Evolutionary conservation across 768 basidiomycete species (phyloP).

Genomic region (Lentinula guzmanii): DNA sequence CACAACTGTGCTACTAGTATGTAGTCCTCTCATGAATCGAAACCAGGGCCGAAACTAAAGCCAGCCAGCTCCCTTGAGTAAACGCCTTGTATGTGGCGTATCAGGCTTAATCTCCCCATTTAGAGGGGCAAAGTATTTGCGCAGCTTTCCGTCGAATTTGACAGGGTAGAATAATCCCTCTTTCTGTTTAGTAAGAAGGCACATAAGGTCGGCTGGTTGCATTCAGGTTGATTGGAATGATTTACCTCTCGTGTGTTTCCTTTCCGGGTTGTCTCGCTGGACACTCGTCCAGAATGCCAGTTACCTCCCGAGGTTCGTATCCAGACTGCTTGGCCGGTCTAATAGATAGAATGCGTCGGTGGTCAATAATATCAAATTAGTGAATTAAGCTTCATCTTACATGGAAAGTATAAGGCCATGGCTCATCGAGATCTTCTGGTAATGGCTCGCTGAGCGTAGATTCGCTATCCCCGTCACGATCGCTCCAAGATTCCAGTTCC

Average conservation of each 20-base stretch:
- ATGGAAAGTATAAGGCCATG: slow-evolving; percentile 48
- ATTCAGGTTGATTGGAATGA: slow-evolving; percentile 5
- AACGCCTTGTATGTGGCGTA: slow-evolving; percentile 31
- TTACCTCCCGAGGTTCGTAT: slow-evolving; percentile 41
- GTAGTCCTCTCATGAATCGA: too few relatives aligned
- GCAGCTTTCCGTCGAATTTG: slow-evolving; percentile 39
- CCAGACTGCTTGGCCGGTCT: slow-evolving; percentile 50
- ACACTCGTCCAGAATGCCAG: slow-evolving; percentile 46
- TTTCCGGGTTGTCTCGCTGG: slow-evolving; percentile 35
- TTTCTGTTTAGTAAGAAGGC: slow-evolving; percentile 22
- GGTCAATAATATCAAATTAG: neutral
- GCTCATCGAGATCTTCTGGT: slow-evolving; percentile 41
- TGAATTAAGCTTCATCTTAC: slow-evolving; percentile 22
- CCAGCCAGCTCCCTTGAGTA: slow-evolving; percentile 44
- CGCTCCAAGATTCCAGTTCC: slow-evolving; percentile 29
- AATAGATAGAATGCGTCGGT: slow-evolving; percentile 3
- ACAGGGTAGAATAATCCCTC: slow-evolving; percentile 52
- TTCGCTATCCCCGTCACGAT: slow-evolving; percentile 23
- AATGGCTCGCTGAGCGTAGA: slow-evolving; percentile 20
- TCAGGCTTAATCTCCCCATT: slow-evolving; percentile 68
- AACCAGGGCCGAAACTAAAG: neutral
- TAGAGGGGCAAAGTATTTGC: slow-evolving; percentile 58
- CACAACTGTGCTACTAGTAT: too few relatives aligned
- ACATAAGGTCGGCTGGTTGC: neutral
- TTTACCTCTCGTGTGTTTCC: slow-evolving; percentile 42